phyloP scores from a whole-genome alignment of 495 filamentous ascomycete species.

The Penicillium steckii region DNA sequence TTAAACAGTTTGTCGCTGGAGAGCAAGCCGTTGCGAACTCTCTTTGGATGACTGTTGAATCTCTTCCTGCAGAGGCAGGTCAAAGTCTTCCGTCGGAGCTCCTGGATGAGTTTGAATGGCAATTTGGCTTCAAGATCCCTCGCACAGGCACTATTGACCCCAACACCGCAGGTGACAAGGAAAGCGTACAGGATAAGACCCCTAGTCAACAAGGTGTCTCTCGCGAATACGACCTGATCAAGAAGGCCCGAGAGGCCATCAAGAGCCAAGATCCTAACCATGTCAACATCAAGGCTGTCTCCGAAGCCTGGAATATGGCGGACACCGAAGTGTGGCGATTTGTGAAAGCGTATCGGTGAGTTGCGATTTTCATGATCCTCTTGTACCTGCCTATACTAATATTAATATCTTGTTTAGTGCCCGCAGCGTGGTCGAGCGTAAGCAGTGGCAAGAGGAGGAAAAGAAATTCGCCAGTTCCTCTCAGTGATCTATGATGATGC shows the following conservation, averaged over 20 bases:
- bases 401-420: constrained; percentile 24
- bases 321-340: constrained; percentile 95
- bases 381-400: constrained; percentile 13
- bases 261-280: constrained; percentile 33
- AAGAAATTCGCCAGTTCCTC: constrained; percentile 38
- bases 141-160: constrained; percentile 48
- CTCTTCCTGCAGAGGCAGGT: constrained; percentile 41
- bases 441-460: constrained; percentile 48
- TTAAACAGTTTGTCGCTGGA: constrained; percentile 81
- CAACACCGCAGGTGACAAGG: constrained; percentile 52
- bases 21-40: constrained; percentile 57
- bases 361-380: background rate
- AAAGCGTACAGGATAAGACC: constrained; percentile 38
- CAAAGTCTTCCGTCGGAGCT: constrained; percentile 41
- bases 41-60: constrained; percentile 82
- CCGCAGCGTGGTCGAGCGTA: constrained; percentile 43
- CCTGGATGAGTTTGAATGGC: constrained; percentile 74
- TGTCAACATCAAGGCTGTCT: constrained; percentile 53
- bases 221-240: constrained; percentile 61
- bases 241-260: constrained; percentile 55
- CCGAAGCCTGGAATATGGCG: constrained; percentile 91
- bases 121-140: constrained; percentile 82
- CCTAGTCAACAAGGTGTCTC: constrained; percentile 47
- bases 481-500: constrained; percentile 9
- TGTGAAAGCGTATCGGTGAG: constrained; percentile 64